Percentiles rank a stretch among this genome's conserved stretches.
Conservation (phyloP, 352 stramenopile genomes). For the Globisporangium viniferum region DNA sequence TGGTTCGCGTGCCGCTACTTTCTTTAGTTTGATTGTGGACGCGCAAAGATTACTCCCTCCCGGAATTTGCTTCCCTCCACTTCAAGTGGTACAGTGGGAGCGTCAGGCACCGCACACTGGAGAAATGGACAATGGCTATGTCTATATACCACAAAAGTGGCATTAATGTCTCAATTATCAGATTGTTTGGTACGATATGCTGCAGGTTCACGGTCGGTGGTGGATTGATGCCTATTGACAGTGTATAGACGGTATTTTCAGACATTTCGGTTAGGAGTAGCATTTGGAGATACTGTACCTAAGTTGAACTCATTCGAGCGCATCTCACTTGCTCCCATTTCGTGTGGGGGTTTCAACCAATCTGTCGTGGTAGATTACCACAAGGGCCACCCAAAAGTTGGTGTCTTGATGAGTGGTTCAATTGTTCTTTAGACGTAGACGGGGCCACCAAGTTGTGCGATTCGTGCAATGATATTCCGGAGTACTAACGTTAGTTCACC, state of each 20-base stretch:
- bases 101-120: neutral
- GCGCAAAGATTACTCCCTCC: neutral
- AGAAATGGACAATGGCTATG: neutral
- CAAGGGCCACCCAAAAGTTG: too few relatives aligned
- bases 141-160: neutral
- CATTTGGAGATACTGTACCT: neutral
- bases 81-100: neutral
- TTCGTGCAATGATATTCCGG: too few relatives aligned
- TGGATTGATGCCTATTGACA: neutral
- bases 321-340: neutral
- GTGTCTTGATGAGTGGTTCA: too few relatives aligned
- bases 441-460: too few relatives aligned
- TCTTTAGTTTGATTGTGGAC: neutral
- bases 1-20: too few relatives aligned
- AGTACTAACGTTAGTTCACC: too few relatives aligned
- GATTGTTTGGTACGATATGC: neutral
- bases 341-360: neutral
- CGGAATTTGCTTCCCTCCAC: too few relatives aligned
- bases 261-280: neutral
- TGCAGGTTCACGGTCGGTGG: neutral
- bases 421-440: too few relatives aligned
- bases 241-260: neutral
- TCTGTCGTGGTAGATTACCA: too few relatives aligned
- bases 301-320: neutral
- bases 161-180: neutral